A percentile compares a stretch with the other conserved stretches of the same genome.
These are phyloP conservation scores for Ustilago crameri DNA, from an alignment of 1,284 basidiomycete species.

Conservation along the genomic window DNA sequence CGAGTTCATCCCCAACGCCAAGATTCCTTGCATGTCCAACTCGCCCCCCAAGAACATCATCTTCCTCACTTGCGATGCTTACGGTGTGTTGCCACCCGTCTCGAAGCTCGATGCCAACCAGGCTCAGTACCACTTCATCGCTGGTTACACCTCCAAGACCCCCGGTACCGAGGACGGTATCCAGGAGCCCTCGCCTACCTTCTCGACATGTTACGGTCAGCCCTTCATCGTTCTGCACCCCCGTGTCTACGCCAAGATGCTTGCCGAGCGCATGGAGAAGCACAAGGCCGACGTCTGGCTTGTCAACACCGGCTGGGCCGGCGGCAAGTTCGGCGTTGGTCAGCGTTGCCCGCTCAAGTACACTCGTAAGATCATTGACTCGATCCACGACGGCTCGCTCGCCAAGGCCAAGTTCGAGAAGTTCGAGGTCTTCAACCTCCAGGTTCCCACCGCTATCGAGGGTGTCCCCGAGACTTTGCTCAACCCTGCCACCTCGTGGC, in stretches of 20 bases:
- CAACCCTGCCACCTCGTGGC: constrained; percentile 61
- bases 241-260: constrained; percentile 89
- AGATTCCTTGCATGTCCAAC: constrained; percentile 71
- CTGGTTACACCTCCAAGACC: constrained; percentile 83
- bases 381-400: constrained; percentile 93
- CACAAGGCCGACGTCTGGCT: constrained; percentile 95
- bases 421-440: constrained; percentile 71
- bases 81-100: constrained; percentile 96
- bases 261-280: constrained; percentile 92
- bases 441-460: constrained; percentile 58
- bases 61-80: constrained; percentile 98
- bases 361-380: constrained; percentile 95
- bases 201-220: constrained; percentile 98
- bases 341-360: constrained; percentile 70
- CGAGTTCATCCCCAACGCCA: constrained; percentile 88
- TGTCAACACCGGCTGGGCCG: constrained; percentile 99
- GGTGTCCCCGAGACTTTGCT: constrained; percentile 60
- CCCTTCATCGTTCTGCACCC: constrained; percentile 96
- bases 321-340: constrained; percentile 85
- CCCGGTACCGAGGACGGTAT: constrained; percentile 99
- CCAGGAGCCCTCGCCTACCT: constrained; percentile 96
- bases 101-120: constrained; percentile 91
- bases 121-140: constrained; percentile 80
- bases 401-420: constrained; percentile 85
- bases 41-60: constrained; percentile 81